Conservation (phyloP, 352 stramenopile genomes). For the Globisporangium acanthophoron region DNA sequence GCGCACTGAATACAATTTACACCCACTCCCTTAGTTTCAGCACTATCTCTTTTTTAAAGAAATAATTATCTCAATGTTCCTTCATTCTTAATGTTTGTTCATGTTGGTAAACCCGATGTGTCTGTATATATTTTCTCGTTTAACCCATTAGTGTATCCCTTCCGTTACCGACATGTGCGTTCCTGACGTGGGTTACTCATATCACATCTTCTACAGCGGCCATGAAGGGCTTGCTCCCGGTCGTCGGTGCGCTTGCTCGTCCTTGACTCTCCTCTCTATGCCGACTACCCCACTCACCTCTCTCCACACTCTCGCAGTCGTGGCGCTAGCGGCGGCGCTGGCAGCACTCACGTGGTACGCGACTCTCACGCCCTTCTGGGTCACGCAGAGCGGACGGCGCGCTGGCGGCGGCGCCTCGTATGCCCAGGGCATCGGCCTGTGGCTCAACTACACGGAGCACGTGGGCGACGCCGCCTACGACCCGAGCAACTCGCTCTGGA, state of each 20-base stretch:
- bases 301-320: slow-evolving; percentile 19
- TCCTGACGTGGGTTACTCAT: not conserved
- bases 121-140: not conserved
- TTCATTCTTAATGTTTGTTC: not conserved
- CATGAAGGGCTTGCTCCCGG: slow-evolving; percentile 42
- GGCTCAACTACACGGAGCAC: slow-evolving; percentile 81
- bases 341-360: slow-evolving; percentile 61
- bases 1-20: no score
- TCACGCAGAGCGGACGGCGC: slow-evolving; percentile 54
- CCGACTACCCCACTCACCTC: not conserved
- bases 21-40: no score
- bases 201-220: not conserved
- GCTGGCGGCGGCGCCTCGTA: slow-evolving; percentile 37
- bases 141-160: not conserved
- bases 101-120: not conserved
- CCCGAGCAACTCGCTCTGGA: slow-evolving; percentile 73
- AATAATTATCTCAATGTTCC: no score
- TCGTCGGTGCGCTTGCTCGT: slow-evolving; percentile 22
- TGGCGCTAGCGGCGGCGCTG: slow-evolving; percentile 41
- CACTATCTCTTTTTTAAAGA: no score
- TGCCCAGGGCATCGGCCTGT: slow-evolving; percentile 72
- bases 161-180: not conserved
- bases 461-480: slow-evolving; percentile 60
- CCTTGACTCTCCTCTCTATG: slow-evolving; percentile 3
- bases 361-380: slow-evolving; percentile 61